A percentile compares a stretch with the other conserved stretches of the same genome.
Evolutionary conservation across 768 basidiomycete genomes (phyloP).

Genomic region (Arthromyces matolae): DNA sequence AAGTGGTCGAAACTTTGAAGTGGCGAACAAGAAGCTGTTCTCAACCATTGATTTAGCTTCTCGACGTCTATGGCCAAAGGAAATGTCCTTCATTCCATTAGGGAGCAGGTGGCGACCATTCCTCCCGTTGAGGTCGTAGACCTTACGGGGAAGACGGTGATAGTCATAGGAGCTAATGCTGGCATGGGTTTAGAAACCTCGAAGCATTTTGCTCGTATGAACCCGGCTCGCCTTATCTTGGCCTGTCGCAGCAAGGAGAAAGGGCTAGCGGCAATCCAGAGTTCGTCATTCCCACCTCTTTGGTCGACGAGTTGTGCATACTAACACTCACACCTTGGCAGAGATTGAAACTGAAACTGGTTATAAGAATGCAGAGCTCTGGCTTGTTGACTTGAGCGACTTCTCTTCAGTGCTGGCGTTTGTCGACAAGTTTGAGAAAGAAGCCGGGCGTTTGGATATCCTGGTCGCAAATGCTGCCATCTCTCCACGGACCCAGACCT

Average conservation of each 20-base stretch:
- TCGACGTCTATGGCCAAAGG: too few species aligned
- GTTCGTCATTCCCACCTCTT: too few species aligned
- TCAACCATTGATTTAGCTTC: too few species aligned
- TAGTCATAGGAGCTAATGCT: conserved; percentile 48
- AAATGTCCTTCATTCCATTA: conserved; percentile 14
- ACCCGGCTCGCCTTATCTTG: conserved; percentile 35
- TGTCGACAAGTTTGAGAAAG: conserved; percentile 29
- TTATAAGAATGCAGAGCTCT: conserved; percentile 31
- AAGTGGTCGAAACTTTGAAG: too few species aligned
- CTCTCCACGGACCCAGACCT: conserved; percentile 2
- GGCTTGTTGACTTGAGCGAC: conserved; percentile 36
- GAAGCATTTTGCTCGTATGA: conserved; percentile 43
- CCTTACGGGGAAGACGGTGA: conserved; percentile 41
- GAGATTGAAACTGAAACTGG: conserved; percentile 30
- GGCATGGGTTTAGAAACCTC: conserved; percentile 47
- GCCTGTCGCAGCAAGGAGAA: conserved; percentile 34
- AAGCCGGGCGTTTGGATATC: conserved; percentile 37
- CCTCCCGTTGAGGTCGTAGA: conserved; percentile 31
- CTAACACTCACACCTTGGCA: conserved; percentile 11
- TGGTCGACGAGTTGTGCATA: too few species aligned
- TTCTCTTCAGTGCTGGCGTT: conserved; percentile 40
- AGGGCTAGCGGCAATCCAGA: conserved; percentile 30
- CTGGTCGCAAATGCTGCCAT: conserved; percentile 44
- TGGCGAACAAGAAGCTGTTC: too few species aligned
- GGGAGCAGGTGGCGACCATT: conserved; percentile 18